Evolutionary conservation across 192 early-diverging fungal species (phyloP), one percentile per base, ranked within the genome.

Genomic region (Physocladia obscura): DNA sequence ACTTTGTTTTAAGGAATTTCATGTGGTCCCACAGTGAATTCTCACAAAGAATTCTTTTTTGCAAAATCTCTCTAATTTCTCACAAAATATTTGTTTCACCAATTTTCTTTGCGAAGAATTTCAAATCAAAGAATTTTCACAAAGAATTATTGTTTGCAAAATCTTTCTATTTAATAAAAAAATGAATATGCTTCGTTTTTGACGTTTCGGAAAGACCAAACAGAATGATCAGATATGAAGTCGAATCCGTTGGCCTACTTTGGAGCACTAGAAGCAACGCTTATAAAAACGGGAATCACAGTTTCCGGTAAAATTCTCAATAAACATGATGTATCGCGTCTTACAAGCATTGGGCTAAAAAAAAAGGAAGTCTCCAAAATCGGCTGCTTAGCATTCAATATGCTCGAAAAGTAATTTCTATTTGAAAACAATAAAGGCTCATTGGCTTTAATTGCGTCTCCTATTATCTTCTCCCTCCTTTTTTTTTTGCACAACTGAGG

Each of bases 341-440:
- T n/a, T 11, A 39, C 4, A 4, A 5, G 4, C 13, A 24, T 19
- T 4, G 49, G 13, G 4, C 49, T 65, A 3, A 29, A 29, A 27
- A 48, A 51, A 11, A 52, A 27, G 22, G 6, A 5, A 8, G 62
- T 65, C 4, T 31, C 24, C 13, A 49, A 65, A 15, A 34, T 21
- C 13, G 62, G 62, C 1, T n/a, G 39, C 13, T 36, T 29, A 34
- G 62, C 62, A n/a, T 65, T 65, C 34, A 49, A 65, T 24, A 65
- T 65, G 62, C 34, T 65, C 17, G 62, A 65, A 36, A 36, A 49
- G 62, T 65, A 31, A 13, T 22, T 31, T 49, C n/a, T 21, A 30
- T 32, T 31, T 19, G 8, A 44, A 13, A 13, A 13, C 19, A 13
- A 44, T 44, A 44, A 44, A 44, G 19, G 19, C 50, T 27, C 50